These are phyloP conservation scores for Kwoniella newhampshirensis DNA, from an alignment of 768 basidiomycete genomes.

Conservation along the genomic window DNA sequence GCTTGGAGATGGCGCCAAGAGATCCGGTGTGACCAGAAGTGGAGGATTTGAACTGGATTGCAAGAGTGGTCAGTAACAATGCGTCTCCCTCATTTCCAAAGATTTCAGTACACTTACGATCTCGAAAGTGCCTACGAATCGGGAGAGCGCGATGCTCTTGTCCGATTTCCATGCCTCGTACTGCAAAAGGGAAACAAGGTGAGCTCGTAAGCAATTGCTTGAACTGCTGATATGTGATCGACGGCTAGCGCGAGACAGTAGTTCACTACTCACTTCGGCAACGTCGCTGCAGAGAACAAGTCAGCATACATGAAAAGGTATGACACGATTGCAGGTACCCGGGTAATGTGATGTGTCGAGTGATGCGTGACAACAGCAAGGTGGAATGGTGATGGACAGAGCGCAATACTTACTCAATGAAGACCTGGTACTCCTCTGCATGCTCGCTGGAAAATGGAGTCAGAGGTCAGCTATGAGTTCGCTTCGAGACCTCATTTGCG, in stretches of 20 bases:
- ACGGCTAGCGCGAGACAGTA: too few relatives aligned
- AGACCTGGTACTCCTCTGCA: constrained; percentile 31
- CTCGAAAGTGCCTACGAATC: constrained; percentile 43
- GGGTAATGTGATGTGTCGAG: too few relatives aligned
- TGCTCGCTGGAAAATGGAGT: constrained; percentile 17
- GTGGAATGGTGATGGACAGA: too few relatives aligned
- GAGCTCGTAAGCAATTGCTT: background rate
- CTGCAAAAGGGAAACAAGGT: constrained; percentile 17
- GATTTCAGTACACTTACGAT: constrained; percentile 31
- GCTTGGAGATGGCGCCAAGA: constrained; percentile 44
- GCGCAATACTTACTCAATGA: too few relatives aligned
- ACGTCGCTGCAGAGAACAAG: constrained; percentile 21
- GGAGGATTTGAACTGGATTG: constrained; percentile 35
- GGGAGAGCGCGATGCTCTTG: constrained; percentile 44
- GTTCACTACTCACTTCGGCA: constrained; percentile 40
- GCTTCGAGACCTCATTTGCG: too few relatives aligned
- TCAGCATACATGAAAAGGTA: too few relatives aligned
- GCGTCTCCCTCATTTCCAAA: too few relatives aligned
- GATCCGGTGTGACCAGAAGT: constrained; percentile 46
- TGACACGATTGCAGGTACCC: too few relatives aligned
- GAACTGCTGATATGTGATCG: background rate
- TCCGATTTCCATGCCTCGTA: constrained; percentile 45
- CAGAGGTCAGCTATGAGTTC: too few relatives aligned
- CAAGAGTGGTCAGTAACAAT: constrained; percentile 5
- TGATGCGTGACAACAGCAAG: too few relatives aligned